These are phyloP conservation scores for Sporothrix brunneoviolacea DNA, from an alignment of 2,329 filamentous ascomycete genomes.

Conservation along the genomic window DNA sequence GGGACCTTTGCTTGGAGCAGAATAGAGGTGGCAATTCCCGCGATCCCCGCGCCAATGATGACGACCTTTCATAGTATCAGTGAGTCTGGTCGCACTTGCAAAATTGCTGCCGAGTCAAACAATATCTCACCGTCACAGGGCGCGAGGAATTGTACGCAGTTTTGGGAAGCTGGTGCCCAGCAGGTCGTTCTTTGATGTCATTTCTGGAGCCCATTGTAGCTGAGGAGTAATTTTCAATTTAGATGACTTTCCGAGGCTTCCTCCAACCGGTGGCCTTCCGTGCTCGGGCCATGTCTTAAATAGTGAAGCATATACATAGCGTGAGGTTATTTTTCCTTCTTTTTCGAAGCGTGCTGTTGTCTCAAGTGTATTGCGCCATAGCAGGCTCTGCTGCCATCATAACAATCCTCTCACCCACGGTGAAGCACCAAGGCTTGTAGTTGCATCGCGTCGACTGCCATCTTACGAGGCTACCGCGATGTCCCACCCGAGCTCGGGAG, in stretches of 20 bases:
- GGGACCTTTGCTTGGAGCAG: slow-evolving; percentile 18
- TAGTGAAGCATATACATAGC: too few species aligned
- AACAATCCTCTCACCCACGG: too few species aligned
- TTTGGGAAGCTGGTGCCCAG: background rate
- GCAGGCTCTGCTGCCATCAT: too few species aligned
- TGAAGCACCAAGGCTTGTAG: too few species aligned
- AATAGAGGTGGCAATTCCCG: slow-evolving; percentile 32
- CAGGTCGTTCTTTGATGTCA: background rate
- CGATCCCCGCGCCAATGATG: slow-evolving; percentile 42
- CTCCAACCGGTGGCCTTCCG: too few species aligned
- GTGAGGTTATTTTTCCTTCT: too few species aligned
- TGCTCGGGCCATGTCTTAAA: too few species aligned
- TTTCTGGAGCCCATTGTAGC: background rate
- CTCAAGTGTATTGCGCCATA: too few species aligned
- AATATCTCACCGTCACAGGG: background rate
- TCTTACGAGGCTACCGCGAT: background rate
- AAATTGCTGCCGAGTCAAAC: background rate
- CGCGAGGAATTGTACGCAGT: background rate
- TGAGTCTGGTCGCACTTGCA: background rate
- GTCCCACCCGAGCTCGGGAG: background rate
- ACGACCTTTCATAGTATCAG: slow-evolving; percentile 2
- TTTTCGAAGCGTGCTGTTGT: too few species aligned
- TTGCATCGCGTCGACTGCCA: too few species aligned
- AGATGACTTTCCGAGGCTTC: too few species aligned
- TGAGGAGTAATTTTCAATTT: background rate